Conservation (phyloP, 1,284 basidiomycete species). For the Cryptococcus amylolentus region DNA sequence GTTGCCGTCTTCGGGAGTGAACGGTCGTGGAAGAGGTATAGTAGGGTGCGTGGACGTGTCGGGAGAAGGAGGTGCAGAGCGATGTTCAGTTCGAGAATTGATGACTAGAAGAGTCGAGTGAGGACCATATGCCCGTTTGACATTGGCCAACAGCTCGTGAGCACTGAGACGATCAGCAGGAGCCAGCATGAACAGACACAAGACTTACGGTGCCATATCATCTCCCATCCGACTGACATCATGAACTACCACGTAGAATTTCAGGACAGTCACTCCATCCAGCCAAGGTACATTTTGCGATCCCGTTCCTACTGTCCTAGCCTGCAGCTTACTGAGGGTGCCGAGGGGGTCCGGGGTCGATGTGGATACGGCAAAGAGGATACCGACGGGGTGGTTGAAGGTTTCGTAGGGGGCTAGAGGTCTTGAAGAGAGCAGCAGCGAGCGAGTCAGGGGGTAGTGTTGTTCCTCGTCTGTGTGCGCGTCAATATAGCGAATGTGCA, state of each 20-base stretch:
- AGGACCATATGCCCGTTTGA: constrained; percentile 48
- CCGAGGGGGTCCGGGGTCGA: constrained; percentile 41
- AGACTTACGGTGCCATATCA: constrained; percentile 36
- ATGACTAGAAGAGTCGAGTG: constrained; percentile 48
- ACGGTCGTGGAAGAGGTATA: constrained; percentile 31
- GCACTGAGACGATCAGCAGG: constrained; percentile 23
- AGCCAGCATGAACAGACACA: background rate
- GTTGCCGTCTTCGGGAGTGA: constrained; percentile 25
- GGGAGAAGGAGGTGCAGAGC: constrained; percentile 17
- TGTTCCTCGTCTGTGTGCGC: constrained; percentile 37
- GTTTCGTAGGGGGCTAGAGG: constrained; percentile 47
- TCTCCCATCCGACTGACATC: constrained; percentile 40
- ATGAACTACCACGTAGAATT: constrained; percentile 49
- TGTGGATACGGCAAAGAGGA: constrained; percentile 46
- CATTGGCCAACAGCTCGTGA: constrained; percentile 35
- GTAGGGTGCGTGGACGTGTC: constrained; percentile 29
- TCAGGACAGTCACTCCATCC: constrained; percentile 40
- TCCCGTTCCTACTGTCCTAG: constrained; percentile 28
- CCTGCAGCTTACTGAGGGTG: constrained; percentile 34
- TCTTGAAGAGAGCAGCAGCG: constrained; percentile 44
- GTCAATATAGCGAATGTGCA: background rate
- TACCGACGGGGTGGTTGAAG: constrained; percentile 49
- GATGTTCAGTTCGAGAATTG: constrained; percentile 34
- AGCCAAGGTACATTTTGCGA: constrained; percentile 42
- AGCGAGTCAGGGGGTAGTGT: constrained; percentile 46